phyloP scores from a whole-genome alignment of 805 yeast species.

The Wickerhamiella kazuoi region DNA sequence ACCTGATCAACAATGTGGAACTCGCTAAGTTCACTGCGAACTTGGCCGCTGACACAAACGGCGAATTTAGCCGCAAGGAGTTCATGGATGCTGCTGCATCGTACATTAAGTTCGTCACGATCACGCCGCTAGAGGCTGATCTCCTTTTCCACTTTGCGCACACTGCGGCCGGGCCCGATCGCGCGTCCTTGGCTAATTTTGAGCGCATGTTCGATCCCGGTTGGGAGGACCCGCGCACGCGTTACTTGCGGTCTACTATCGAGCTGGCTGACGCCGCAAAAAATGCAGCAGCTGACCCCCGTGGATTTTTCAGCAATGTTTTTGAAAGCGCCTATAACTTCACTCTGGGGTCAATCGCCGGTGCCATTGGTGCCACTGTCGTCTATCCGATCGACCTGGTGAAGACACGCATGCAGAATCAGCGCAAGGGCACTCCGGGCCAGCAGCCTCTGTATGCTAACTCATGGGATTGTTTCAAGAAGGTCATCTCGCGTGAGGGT shows the following conservation, averaged over 20 bases:
- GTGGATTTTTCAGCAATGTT: slow-evolving; percentile 35
- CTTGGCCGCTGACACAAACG: slow-evolving; percentile 20
- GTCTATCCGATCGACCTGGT: slow-evolving; percentile 94
- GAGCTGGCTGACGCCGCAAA: slow-evolving; percentile 25
- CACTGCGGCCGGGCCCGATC: slow-evolving; percentile 12
- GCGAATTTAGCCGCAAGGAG: slow-evolving; percentile 22
- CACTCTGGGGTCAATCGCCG: slow-evolving; percentile 82
- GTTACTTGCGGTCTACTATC: slow-evolving; percentile 18
- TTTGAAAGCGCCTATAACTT: slow-evolving; percentile 81
- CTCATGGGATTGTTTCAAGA: slow-evolving; percentile 70
- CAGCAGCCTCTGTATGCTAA: slow-evolving; percentile 41
- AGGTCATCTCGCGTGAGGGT: slow-evolving; percentile 65
- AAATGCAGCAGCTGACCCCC: slow-evolving; percentile 22
- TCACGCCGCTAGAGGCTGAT: slow-evolving; percentile 29
- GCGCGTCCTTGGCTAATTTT: slow-evolving; percentile 20
- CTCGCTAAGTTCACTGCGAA: slow-evolving; percentile 22
- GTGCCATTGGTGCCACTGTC: slow-evolving; percentile 94
- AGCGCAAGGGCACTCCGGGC: slow-evolving; percentile 42
- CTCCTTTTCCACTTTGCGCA: slow-evolving; percentile 25
- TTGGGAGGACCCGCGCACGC: slow-evolving; percentile 24
- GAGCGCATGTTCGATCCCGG: slow-evolving; percentile 27
- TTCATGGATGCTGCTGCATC: slow-evolving; percentile 26
- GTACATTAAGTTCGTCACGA: slow-evolving; percentile 23
- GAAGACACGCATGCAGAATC: slow-evolving; percentile 96
- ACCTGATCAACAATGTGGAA: slow-evolving; percentile 26